Evolutionary conservation across 345 rosid genomes (phyloP).

Genomic region (Corymbia maculata): DNA sequence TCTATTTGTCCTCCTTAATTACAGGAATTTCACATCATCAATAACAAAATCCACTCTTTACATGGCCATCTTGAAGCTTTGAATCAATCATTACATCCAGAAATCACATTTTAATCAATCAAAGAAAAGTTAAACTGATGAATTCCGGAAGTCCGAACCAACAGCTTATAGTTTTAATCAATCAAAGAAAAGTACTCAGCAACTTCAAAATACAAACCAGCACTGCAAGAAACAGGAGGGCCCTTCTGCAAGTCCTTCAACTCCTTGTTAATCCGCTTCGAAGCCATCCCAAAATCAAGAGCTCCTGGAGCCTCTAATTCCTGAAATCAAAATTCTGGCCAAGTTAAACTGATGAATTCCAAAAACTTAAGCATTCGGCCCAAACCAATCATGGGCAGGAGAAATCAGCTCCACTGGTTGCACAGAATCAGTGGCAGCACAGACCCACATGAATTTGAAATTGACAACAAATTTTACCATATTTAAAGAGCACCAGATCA

Average conservation of each 20-base stretch:
- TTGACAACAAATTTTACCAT: neutral
- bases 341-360: too few relatives aligned
- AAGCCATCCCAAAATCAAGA: neutral
- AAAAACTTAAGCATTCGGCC: neutral
- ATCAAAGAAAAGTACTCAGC: neutral
- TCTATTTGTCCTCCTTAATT: too few relatives aligned
- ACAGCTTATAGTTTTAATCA: neutral
- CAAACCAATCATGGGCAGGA: neutral
- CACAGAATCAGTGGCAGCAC: constrained; percentile 16
- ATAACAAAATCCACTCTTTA: too few relatives aligned
- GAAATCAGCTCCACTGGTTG: neutral
- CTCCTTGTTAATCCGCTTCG: neutral
- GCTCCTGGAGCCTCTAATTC: neutral
- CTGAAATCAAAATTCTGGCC: neutral
- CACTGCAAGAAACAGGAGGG: neutral
- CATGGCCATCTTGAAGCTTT: too few relatives aligned
- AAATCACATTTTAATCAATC: too few relatives aligned
- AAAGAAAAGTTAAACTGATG: too few relatives aligned
- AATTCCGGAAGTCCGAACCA: too few relatives aligned
- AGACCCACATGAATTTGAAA: neutral
- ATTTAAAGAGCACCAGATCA: neutral
- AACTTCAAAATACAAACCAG: neutral
- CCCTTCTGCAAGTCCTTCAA: neutral
- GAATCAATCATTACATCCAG: too few relatives aligned
- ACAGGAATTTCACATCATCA: too few relatives aligned